Conservation (phyloP, 169 alveolate species). For the Plasmodium knowlesi region DNA sequence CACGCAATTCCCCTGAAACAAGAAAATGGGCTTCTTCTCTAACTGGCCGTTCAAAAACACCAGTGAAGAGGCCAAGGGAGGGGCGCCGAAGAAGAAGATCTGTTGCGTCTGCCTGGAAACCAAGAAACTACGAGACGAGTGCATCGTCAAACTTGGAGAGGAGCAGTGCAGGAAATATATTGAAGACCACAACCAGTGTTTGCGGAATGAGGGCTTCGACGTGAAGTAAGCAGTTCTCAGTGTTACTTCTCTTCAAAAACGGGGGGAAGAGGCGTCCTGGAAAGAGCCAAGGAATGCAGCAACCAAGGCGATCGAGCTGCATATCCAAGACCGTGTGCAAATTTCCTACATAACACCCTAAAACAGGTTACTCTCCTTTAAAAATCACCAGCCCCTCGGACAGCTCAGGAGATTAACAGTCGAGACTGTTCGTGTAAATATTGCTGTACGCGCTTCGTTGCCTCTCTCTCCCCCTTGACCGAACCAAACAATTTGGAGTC, state of each 20-base stretch:
- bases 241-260: not conserved
- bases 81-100: slow-evolving; percentile 51
- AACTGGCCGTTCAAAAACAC: slow-evolving; percentile 21
- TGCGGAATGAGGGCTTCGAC: slow-evolving; percentile 82
- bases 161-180: slow-evolving; percentile 78
- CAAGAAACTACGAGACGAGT: slow-evolving; percentile 82
- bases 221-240: slow-evolving; percentile 22
- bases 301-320: too few species aligned
- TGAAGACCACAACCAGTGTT: slow-evolving; percentile 82
- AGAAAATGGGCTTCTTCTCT: slow-evolving; percentile 24
- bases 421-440: not conserved
- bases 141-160: slow-evolving; percentile 80
- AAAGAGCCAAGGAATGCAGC: too few species aligned
- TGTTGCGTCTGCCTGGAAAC: slow-evolving; percentile 87
- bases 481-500: not conserved
- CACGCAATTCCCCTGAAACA: too few species aligned
- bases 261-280: too few species aligned
- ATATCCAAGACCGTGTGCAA: not conserved
- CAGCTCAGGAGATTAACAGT: not conserved
- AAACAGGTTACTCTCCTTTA: not conserved
- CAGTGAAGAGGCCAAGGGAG: slow-evolving; percentile 35
- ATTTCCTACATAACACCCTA: not conserved
- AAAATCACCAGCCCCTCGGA: not conserved
- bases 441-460: not conserved
- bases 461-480: not conserved